phyloP scores from a whole-genome alignment of 768 basidiomycete species.

The Lactarius hatsudake region DNA sequence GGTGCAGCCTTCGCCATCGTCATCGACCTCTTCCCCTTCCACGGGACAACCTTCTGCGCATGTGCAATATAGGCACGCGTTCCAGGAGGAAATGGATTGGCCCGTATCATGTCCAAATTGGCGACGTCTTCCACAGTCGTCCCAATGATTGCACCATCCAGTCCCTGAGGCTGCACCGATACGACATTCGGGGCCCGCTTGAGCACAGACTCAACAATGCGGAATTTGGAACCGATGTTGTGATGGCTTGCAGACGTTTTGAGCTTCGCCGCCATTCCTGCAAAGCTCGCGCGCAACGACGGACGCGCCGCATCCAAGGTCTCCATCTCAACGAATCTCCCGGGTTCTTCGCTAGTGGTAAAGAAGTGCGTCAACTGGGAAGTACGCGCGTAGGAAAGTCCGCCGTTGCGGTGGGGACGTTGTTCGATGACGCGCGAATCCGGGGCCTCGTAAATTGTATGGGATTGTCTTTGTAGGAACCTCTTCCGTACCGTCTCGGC shows the following conservation, averaged over 20 bases:
- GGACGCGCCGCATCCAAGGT: conserved; percentile 5
- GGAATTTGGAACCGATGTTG: conserved; percentile 29
- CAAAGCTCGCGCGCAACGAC: conserved; percentile 41
- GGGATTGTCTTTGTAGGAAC: conserved; percentile 42
- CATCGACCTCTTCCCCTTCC: conserved; percentile 10
- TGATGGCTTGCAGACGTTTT: conserved; percentile 14
- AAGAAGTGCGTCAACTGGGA: conserved; percentile 53
- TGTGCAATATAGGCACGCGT: conserved; percentile 45
- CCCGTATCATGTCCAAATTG: conserved; percentile 34
- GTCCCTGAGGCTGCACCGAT: conserved; percentile 34
- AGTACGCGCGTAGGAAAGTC: conserved; percentile 56
- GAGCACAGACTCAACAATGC: conserved; percentile 37
- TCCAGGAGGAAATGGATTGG: conserved; percentile 51
- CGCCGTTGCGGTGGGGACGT: conserved; percentile 62
- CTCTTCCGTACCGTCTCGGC: conserved; percentile 31
- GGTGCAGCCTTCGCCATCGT: not conserved
- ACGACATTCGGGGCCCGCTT: conserved; percentile 36
- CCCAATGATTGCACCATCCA: conserved; percentile 38
- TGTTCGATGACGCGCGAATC: conserved; percentile 49
- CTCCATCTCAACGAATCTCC: conserved; percentile 41
- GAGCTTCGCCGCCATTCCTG: conserved; percentile 41
- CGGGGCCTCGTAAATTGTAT: conserved; percentile 28
- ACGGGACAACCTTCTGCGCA: not conserved
- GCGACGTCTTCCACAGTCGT: conserved; percentile 35
- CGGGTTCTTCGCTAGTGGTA: conserved; percentile 52